A percentile compares a stretch with the other conserved stretches of the same genome.
Conservation (phyloP, 257 asterid genomes). For the Buddleja alternifolia region DNA sequence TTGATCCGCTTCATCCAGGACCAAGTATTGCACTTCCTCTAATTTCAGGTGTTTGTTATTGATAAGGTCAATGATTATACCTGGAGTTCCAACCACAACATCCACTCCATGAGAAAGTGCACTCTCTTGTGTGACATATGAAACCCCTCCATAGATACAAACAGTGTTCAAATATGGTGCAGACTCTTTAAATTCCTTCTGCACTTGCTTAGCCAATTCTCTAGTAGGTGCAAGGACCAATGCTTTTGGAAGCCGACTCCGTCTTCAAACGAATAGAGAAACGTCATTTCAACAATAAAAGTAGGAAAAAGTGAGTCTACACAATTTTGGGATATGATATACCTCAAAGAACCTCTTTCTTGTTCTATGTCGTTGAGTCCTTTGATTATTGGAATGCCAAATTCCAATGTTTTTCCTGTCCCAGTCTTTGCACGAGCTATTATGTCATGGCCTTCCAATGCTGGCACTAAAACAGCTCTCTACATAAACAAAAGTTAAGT, state of each 20-base stretch:
- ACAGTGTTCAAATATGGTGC: slow-evolving; percentile 60
- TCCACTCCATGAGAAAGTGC: slow-evolving; percentile 93
- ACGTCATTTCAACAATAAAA: slow-evolving; percentile 21
- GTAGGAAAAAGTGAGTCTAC: not conserved
- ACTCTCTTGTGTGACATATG: slow-evolving; percentile 67
- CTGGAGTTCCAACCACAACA: slow-evolving; percentile 97
- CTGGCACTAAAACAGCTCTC: slow-evolving; percentile 94
- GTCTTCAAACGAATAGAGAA: slow-evolving; percentile 45
- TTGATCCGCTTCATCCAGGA: slow-evolving; percentile 98
- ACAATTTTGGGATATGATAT: slow-evolving; percentile 4
- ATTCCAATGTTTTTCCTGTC: slow-evolving; percentile 98
- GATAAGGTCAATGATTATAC: slow-evolving; percentile 90
- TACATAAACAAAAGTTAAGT: slow-evolving; percentile 35
- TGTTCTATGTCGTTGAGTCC: slow-evolving; percentile 62
- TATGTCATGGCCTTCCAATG: slow-evolving; percentile 88
- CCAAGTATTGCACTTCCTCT: slow-evolving; percentile 87
- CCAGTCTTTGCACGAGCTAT: slow-evolving; percentile 99
- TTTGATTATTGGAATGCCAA: slow-evolving; percentile 92
- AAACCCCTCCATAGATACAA: slow-evolving; percentile 89
- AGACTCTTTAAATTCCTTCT: slow-evolving; percentile 64
- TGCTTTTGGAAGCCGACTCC: slow-evolving; percentile 77
- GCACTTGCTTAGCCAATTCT: slow-evolving; percentile 91
- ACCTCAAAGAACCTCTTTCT: slow-evolving; percentile 67
- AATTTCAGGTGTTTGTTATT: slow-evolving; percentile 65
- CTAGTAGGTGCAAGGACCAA: slow-evolving; percentile 98